Evolutionary conservation across 2,329 filamentous ascomycete genomes (phyloP).

Genomic region (Aspergillus neoniger): DNA sequence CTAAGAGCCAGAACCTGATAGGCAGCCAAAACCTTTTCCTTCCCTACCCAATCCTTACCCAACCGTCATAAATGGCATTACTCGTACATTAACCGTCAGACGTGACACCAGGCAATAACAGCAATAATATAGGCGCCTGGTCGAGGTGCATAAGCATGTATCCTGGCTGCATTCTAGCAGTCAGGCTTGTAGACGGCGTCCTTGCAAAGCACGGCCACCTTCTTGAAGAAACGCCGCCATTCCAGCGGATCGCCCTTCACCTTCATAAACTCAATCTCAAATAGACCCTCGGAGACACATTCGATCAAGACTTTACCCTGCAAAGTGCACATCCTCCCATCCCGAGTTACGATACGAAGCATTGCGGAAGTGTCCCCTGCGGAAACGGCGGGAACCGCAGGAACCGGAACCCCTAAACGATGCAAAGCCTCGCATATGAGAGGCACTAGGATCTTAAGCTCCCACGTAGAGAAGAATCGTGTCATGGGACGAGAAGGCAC

Average conservation of each 20-base stretch:
- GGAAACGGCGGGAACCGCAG: conserved; percentile 48
- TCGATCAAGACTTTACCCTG: conserved; percentile 50
- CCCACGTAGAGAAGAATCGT: conserved; percentile 85
- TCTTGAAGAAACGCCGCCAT: conserved; percentile 97
- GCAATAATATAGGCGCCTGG: background rate
- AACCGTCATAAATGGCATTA: conserved; percentile 19
- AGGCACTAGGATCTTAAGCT: conserved; percentile 72
- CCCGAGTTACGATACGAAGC: conserved; percentile 72
- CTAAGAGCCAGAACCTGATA: background rate
- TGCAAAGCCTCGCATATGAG: conserved; percentile 80
- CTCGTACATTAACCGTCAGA: conserved; percentile 17
- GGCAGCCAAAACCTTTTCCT: background rate
- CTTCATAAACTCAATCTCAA: conserved; percentile 91
- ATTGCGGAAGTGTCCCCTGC: conserved; percentile 56
- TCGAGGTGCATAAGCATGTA: background rate
- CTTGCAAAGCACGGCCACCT: conserved; percentile 82
- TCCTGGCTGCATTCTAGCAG: conserved; percentile 22
- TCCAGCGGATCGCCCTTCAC: conserved; percentile 93
- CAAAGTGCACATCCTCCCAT: conserved; percentile 52
- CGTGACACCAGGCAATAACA: background rate
- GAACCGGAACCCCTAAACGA: conserved; percentile 77
- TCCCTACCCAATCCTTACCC: conserved; percentile 1
- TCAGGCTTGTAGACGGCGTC: conserved; percentile 73
- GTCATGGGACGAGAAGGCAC: conserved; percentile 84
- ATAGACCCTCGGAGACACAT: conserved; percentile 58